Evolutionary conservation across 306 rosid genomes (phyloP), one percentile per base, ranked within the genome.

Genomic region (Ceratonia siliqua): DNA sequence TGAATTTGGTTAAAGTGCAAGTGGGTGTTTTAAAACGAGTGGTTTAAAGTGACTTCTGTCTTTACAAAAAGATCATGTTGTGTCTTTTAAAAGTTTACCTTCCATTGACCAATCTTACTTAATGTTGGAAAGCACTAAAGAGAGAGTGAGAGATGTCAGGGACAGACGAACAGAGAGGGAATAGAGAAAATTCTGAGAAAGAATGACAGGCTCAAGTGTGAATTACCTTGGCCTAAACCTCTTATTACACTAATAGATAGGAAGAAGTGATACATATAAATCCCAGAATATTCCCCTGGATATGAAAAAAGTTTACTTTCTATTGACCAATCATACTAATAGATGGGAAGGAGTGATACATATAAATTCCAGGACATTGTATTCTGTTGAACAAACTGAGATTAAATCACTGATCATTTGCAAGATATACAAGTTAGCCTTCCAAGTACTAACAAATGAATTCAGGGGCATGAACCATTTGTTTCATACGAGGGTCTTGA

Each of bases 401-500:
- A 54, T 41, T 12, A 59, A 35, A 68, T 43, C 8, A 22, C 28
- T 20, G 18, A 3, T 50, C 50, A 27, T 50, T 68, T 58, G 32
- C 17, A 59, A 53, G 21, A 45, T 46, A 24, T 62, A 54, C 58
- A 35, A 42, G 27, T 48, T 32, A 25, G 11, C 74, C 58, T 82
- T 61, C 20, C 41, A 42, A 43, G 50, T 46, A 61, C 30, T 68
- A 27, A 79, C 62, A 43, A 56, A 68, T 81, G 68, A 80, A 58
- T 78, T 79, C 91, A 94, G 96, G 96, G 95, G 18, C 96, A 81
- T 25, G 98, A 94, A 81, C 98, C 98, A 32, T 94, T 94, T 49
- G 98, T 94, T 83, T 94, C 98, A 17, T 92, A 94, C 0, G 95
- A 91, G 84, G 97, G 98, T 48, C 96, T 94, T 41, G 96, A 88